These are phyloP conservation scores for Suillus plorans DNA, from an alignment of 768 basidiomycete species.

Conservation along the genomic window DNA sequence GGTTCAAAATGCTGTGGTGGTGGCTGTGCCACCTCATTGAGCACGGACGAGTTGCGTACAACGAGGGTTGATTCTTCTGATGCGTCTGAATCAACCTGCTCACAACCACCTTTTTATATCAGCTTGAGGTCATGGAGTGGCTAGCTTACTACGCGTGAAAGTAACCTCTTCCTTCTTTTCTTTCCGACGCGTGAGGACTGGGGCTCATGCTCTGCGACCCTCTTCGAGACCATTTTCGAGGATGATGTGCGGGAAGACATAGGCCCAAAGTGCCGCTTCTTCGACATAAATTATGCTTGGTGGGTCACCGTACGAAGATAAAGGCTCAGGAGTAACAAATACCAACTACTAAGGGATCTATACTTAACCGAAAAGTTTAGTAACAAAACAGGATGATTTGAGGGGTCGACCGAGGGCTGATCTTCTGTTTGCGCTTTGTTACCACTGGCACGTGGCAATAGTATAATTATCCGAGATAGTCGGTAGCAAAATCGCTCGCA, in stretches of 20 bases:
- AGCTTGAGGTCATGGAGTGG: neutral
- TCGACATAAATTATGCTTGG: neutral
- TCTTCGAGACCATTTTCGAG: neutral
- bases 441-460: constrained; percentile 3
- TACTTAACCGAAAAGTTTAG: neutral
- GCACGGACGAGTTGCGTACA: neutral
- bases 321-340: constrained; percentile 2
- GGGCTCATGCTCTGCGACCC: neutral
- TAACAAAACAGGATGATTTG: neutral
- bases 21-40: neutral
- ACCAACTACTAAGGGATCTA: neutral
- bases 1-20: neutral
- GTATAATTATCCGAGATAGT: neutral
- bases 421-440: neutral
- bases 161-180: constrained; percentile 1
- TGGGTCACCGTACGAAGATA: neutral
- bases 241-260: neutral
- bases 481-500: no score
- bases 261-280: neutral
- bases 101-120: neutral
- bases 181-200: neutral
- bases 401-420: neutral
- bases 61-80: neutral
- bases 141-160: constrained; percentile 1
- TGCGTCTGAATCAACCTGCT: neutral